Evolutionary conservation across 108 stramenopile species (phyloP), one percentile per base, ranked within the genome.

Genomic region (Epithemia pelagica): DNA sequence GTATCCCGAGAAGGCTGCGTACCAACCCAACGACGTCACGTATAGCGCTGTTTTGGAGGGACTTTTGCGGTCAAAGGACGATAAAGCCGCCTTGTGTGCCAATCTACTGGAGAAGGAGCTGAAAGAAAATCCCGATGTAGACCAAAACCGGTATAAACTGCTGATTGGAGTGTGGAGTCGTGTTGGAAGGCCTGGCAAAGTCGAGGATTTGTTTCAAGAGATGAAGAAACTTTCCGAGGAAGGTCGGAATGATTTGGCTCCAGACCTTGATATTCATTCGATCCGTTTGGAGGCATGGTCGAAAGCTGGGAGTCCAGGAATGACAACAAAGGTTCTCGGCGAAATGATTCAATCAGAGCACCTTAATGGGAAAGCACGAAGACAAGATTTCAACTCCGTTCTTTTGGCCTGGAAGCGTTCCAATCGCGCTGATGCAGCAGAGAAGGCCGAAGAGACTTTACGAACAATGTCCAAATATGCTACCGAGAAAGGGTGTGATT

Each of bases 281-380:
- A 58, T 27, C 7, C 26, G 22, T 23, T 21, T 58, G 56, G 25
- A 58, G 26, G 56, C 56, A 27, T 58, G 56, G 56, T 58, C 56
- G 26, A 58, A 58, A 58, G 56, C 56, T 18, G 56, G 56, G 25
- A 58, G 21, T 58, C 56, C 56, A 7, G 56, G 21, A 7, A 26
- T 27, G 22, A n/a, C 56, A 7, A 5, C 21, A 18, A 7, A 21
- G 7, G 56, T 58, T 8, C 56, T 58, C 21, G 22, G 26, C 26
- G 56, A 58, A 58, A 26, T 58, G 56, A 58, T 58, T 15, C n/a
- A n/a, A n/a, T 46, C 37, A 46, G 37, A 46, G 37, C 5, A 46
- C 10, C 10, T 10, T 5, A 5, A 10, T 5, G 37, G 37, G 10
- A 5, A 15, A 46, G 15, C 5, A 15, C 37, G 10, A 46, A 46